Percentiles rank a stretch among this genome's conserved stretches.
Conservation (phyloP, 345 rosid genomes). For the Citrus trifoliata region DNA sequence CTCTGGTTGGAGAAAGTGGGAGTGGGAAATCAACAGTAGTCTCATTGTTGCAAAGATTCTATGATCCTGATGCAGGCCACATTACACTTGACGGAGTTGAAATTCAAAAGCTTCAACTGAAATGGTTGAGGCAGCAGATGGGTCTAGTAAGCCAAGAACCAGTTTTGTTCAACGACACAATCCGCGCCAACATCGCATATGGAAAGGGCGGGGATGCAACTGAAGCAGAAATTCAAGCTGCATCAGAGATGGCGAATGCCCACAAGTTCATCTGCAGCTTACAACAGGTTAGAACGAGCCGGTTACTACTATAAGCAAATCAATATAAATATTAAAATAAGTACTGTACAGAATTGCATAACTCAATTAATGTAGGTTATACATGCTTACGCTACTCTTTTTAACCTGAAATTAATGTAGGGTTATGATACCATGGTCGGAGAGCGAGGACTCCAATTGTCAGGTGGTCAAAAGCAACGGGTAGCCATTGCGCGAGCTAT, state of each 20-base stretch:
- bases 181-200: slow-evolving; percentile 74
- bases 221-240: slow-evolving; percentile 65
- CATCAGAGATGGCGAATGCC: slow-evolving; percentile 74
- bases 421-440: slow-evolving; percentile 60
- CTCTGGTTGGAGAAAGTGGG: slow-evolving; percentile 89
- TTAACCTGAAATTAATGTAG: slow-evolving; percentile 20
- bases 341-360: too few species aligned
- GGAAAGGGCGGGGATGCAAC: slow-evolving; percentile 70
- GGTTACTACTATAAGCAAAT: too few species aligned
- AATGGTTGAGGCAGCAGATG: slow-evolving; percentile 80
- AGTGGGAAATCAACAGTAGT: slow-evolving; percentile 80
- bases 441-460: slow-evolving; percentile 52
- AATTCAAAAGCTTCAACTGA: slow-evolving; percentile 52
- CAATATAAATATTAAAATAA: too few species aligned
- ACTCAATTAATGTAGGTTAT: neutral
- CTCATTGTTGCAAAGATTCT: slow-evolving; percentile 68
- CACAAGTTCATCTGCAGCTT: slow-evolving; percentile 77
- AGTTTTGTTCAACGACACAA: slow-evolving; percentile 61
- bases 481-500: slow-evolving; percentile 62
- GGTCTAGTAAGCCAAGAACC: slow-evolving; percentile 89
- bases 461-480: slow-evolving; percentile 61
- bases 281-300: slow-evolving; percentile 46
- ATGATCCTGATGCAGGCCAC: slow-evolving; percentile 72
- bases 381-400: neutral
- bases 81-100: slow-evolving; percentile 72